Percentiles rank a stretch among this genome's conserved stretches.
These are phyloP conservation scores for Rhamnella rubrinervis DNA, from an alignment of 331 rosid species.

Conservation along the genomic window DNA sequence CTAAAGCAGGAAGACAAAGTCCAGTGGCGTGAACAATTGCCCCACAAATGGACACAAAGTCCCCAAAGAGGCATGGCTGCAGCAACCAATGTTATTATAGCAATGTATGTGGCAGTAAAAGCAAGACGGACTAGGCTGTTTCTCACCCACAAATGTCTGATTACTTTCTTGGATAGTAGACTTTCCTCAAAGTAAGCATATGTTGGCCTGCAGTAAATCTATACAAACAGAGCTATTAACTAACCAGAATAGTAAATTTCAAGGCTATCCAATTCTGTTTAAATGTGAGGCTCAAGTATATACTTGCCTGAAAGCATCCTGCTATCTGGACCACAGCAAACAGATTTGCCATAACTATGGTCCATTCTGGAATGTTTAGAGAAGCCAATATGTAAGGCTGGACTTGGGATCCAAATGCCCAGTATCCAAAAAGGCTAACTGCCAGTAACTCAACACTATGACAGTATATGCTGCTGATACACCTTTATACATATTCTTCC, in stretches of 20 bases:
- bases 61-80: slow-evolving; percentile 69
- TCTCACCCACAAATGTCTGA: slow-evolving; percentile 11
- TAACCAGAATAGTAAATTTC: too few species aligned
- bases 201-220: slow-evolving; percentile 84
- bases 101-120: slow-evolving; percentile 48
- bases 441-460: slow-evolving; percentile 68
- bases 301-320: slow-evolving; percentile 70
- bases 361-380: slow-evolving; percentile 59
- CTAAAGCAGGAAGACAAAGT: slow-evolving; percentile 68
- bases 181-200: slow-evolving; percentile 63
- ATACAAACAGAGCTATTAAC: neutral
- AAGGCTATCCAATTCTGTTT: too few species aligned
- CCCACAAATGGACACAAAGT: slow-evolving; percentile 73
- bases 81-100: slow-evolving; percentile 49
- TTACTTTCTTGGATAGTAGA: slow-evolving; percentile 27
- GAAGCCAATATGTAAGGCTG: slow-evolving; percentile 64
- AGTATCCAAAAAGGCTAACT: slow-evolving; percentile 57
- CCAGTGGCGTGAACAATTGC: slow-evolving; percentile 68
- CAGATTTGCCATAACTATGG: slow-evolving; percentile 71
- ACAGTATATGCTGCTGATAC: slow-evolving; percentile 65
- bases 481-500: slow-evolving; percentile 63
- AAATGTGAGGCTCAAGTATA: neutral
- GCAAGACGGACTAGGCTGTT: slow-evolving; percentile 36
- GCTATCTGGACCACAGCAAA: slow-evolving; percentile 74
- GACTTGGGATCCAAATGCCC: slow-evolving; percentile 82